Percentiles rank a stretch among this genome's conserved stretches.
phyloP scores from a whole-genome alignment of 352 stramenopile genomes.

The Hyaloperonospora arabidopsidis region DNA sequence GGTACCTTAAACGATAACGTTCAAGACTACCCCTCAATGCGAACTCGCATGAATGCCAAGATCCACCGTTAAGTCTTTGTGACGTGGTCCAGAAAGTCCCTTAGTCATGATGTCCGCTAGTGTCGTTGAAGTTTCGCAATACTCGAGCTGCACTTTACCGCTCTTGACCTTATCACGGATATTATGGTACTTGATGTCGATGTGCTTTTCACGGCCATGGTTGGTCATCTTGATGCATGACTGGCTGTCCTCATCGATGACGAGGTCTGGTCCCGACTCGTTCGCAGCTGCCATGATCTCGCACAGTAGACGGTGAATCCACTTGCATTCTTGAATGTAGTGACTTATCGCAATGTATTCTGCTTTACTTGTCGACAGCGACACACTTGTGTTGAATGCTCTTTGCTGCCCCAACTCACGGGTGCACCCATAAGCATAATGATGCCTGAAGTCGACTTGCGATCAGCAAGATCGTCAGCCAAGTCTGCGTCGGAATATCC shows the following conservation, averaged over 20 bases:
- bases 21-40: slow-evolving; percentile 2
- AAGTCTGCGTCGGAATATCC: slow-evolving; percentile 12
- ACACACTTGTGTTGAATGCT: slow-evolving; percentile 3
- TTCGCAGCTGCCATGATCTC: not conserved
- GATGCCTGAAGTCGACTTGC: slow-evolving; percentile 6
- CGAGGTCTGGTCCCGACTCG: slow-evolving; percentile 1
- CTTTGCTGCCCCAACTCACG: not conserved
- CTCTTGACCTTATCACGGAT: not conserved
- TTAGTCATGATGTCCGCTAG: not conserved
- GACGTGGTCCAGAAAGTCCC: not conserved
- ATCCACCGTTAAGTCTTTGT: not conserved
- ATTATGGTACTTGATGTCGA: not conserved
- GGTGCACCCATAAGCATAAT: slow-evolving; percentile 3
- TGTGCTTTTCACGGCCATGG: not conserved
- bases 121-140: not conserved
- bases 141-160: not conserved
- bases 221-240: not conserved
- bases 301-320: slow-evolving; percentile 2
- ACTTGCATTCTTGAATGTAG: slow-evolving; percentile 3
- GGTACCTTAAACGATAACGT: too few species aligned
- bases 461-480: slow-evolving; percentile 6
- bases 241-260: slow-evolving; percentile 5
- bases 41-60: slow-evolving; percentile 2
- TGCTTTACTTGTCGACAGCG: slow-evolving; percentile 6
- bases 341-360: slow-evolving; percentile 8